Conservation (phyloP, 2,329 filamentous ascomycete species). For the Pseudogymnoascus sp. region DNA sequence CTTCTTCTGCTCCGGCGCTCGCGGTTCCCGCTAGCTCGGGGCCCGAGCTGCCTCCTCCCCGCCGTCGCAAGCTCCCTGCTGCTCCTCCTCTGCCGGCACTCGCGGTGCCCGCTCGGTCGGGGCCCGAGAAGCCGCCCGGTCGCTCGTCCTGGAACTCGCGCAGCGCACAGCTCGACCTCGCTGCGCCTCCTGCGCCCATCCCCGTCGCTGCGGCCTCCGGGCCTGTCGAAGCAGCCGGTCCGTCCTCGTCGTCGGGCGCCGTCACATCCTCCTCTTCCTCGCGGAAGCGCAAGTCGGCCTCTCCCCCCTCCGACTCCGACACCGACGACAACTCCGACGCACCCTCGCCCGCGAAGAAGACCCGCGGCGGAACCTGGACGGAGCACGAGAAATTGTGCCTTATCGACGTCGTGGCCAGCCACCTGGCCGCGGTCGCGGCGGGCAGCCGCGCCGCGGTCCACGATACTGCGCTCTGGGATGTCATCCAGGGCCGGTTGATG, state of each 20-base stretch:
- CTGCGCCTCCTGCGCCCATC: too few relatives aligned
- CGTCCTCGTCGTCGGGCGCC: too few relatives aligned
- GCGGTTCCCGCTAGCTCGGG: not conserved
- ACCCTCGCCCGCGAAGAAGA: not conserved
- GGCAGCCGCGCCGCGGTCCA: not conserved
- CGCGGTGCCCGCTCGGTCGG: not conserved
- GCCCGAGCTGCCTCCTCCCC: not conserved
- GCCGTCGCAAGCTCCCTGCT: too few relatives aligned
- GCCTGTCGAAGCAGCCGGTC: not conserved
- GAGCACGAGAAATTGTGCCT: not conserved
- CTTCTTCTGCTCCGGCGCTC: not conserved
- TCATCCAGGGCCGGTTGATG: not conserved
- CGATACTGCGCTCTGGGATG: not conserved
- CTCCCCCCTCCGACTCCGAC: not conserved
- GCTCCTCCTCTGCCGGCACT: too few relatives aligned
- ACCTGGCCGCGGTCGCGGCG: not conserved
- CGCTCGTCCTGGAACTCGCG: not conserved
- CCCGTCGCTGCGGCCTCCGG: not conserved
- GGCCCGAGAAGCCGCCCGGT: not conserved
- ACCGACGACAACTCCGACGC: not conserved
- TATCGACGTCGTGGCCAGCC: not conserved
- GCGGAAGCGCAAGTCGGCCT: not conserved
- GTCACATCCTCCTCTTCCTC: too few relatives aligned
- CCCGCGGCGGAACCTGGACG: not conserved
- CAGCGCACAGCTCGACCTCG: not conserved